Conservation (phyloP, 1,284 basidiomycete genomes). For the Irpex sp. region DNA sequence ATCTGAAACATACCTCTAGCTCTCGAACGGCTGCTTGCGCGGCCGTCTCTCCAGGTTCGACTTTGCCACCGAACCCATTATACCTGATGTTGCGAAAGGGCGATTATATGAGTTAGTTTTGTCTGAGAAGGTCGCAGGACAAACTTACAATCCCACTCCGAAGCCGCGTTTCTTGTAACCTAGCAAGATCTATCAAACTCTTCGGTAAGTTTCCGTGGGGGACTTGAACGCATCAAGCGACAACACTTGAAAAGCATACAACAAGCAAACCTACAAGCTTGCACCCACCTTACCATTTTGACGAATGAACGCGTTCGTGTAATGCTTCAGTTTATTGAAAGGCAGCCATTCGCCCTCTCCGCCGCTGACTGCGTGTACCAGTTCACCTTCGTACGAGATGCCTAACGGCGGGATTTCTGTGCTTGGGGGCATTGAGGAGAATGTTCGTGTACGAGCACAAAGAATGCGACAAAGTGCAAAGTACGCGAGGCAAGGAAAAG, state of each 20-base stretch:
- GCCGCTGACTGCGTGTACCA: conserved; percentile 24
- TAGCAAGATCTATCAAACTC: conserved; percentile 43
- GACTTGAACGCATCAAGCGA: not conserved
- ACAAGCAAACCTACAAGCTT: not conserved
- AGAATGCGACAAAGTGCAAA: too few species aligned
- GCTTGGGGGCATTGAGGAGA: not conserved
- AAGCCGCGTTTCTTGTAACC: conserved; percentile 74
- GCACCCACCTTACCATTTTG: conserved; percentile 30
- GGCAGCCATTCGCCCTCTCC: conserved; percentile 39
- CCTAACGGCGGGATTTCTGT: conserved; percentile 29
- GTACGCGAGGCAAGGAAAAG: too few species aligned
- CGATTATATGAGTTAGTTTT: not conserved
- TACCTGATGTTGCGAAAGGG: conserved; percentile 35
- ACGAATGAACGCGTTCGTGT: conserved; percentile 59
- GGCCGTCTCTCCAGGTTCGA: conserved; percentile 60
- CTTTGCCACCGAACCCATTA: conserved; percentile 77
- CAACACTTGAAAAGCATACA: too few species aligned
- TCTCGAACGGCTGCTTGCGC: conserved; percentile 61
- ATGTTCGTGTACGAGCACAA: not conserved
- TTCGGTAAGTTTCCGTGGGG: too few species aligned
- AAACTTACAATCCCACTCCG: conserved; percentile 44
- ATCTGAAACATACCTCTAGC: conserved; percentile 41
- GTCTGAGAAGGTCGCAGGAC: not conserved
- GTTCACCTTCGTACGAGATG: conserved; percentile 27
- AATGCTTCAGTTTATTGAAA: conserved; percentile 39